Evolutionary conservation across 2,329 filamentous ascomycete genomes (phyloP).

Genomic region (Colletotrichum nymphaeae): DNA sequence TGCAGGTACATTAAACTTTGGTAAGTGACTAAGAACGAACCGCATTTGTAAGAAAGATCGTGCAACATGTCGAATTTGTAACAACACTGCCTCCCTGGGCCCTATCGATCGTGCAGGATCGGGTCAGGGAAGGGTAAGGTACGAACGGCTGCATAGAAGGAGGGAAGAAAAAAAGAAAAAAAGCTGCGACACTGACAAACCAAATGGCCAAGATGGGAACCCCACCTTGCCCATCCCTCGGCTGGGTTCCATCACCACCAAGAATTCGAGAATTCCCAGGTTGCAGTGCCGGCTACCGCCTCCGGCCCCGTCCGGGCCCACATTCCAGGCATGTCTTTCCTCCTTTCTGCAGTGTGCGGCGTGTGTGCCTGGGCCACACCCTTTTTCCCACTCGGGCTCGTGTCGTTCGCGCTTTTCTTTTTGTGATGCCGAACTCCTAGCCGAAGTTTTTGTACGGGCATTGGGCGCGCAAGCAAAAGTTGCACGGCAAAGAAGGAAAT

Average conservation of each 20-base stretch:
- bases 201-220: not conserved
- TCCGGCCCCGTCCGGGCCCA: conserved; percentile 20
- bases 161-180: not conserved
- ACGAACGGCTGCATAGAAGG: not conserved
- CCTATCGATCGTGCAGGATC: not conserved
- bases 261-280: not conserved
- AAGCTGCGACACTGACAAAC: not conserved
- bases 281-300: conserved; percentile 16
- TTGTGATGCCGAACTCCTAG: conserved; percentile 25
- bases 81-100: conserved; percentile 26
- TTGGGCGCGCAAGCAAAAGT: too few species aligned
- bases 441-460: conserved; percentile 4
- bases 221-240: not conserved
- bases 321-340: not conserved
- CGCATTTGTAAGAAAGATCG: not conserved
- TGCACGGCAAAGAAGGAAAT: not conserved
- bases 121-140: not conserved
- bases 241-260: not conserved
- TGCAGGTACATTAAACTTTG: not conserved
- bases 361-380: not conserved
- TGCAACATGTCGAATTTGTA: conserved; percentile 4
- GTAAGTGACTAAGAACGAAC: not conserved
- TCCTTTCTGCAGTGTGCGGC: not conserved
- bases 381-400: conserved; percentile 13
- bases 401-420: conserved; percentile 6